Evolutionary conservation across 495 filamentous ascomycete genomes (phyloP).

Genomic region (Talaromyces trachyspermus): DNA sequence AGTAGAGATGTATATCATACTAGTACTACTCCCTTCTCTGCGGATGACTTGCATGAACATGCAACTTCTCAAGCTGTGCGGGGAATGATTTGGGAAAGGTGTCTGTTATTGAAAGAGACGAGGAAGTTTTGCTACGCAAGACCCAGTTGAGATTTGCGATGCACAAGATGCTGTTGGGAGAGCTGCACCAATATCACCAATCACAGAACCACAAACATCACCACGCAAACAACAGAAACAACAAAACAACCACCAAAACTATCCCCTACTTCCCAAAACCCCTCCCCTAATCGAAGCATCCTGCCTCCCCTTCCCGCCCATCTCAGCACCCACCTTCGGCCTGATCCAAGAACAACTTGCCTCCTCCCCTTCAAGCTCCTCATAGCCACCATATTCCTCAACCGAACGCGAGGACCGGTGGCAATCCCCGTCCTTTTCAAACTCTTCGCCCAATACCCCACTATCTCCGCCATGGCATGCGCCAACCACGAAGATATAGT

Average conservation of each 20-base stretch:
- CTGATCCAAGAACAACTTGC: slow-evolving; percentile 78
- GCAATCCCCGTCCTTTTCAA: slow-evolving; percentile 69
- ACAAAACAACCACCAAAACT: slow-evolving; percentile 21
- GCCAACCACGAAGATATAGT: slow-evolving; percentile 53
- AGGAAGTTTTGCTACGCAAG: no score
- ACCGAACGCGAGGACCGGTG: slow-evolving; percentile 64
- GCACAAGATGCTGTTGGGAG: no score
- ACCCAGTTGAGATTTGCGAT: no score
- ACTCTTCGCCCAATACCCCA: slow-evolving; percentile 63
- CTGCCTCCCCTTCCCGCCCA: slow-evolving; percentile 63
- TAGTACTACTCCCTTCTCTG: no score
- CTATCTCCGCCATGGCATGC: slow-evolving; percentile 52
- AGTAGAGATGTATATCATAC: no score
- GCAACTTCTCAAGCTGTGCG: no score
- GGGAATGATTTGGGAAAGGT: no score
- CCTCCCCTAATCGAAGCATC: slow-evolving; percentile 48
- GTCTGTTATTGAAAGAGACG: no score
- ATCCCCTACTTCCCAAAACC: no score
- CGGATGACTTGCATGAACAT: no score
- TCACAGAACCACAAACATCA: neutral
- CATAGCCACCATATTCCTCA: slow-evolving; percentile 74
- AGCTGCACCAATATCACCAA: no score
- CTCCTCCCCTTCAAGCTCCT: slow-evolving; percentile 60
- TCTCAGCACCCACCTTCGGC: slow-evolving; percentile 57
- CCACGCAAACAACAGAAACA: neutral